A percentile compares a stretch with the other conserved stretches of the same genome.
Conservation (phyloP, 768 basidiomycete species). For the Rhizopogon rudus region DNA sequence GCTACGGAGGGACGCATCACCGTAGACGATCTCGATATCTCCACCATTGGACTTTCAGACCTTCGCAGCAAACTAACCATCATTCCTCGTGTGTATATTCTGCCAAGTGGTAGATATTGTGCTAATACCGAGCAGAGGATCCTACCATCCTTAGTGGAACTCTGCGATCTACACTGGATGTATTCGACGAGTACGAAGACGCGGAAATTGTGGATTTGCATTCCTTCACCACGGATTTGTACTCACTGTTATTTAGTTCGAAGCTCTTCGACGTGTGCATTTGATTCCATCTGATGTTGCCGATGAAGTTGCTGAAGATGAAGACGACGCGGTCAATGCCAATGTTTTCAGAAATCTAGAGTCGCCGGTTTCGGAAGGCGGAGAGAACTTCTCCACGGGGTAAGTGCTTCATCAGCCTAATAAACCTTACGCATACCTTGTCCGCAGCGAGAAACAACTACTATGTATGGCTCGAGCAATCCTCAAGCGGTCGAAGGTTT, state of each 20-base stretch:
- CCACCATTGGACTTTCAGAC: slow-evolving; percentile 76
- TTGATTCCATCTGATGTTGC: slow-evolving; percentile 59
- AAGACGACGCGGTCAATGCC: slow-evolving; percentile 46
- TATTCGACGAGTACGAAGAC: slow-evolving; percentile 84
- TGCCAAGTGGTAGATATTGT: background rate
- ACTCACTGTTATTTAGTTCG: slow-evolving; percentile 44
- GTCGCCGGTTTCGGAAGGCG: slow-evolving; percentile 72
- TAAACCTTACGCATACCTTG: slow-evolving; percentile 7
- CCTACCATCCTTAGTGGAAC: slow-evolving; percentile 85
- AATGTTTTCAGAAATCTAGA: slow-evolving; percentile 79
- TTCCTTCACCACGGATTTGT: background rate
- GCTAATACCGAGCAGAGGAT: slow-evolving; percentile 53
- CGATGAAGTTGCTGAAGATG: slow-evolving; percentile 34
- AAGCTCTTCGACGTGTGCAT: slow-evolving; percentile 80
- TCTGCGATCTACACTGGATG: slow-evolving; percentile 74
- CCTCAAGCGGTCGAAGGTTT: slow-evolving; percentile 62
- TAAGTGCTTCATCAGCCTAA: slow-evolving; percentile 24
- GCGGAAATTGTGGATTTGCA: slow-evolving; percentile 60
- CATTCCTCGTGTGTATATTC: slow-evolving; percentile 53
- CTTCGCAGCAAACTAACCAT: slow-evolving; percentile 74
- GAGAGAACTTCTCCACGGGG: slow-evolving; percentile 89
- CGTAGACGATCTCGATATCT: slow-evolving; percentile 77
- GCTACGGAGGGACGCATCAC: slow-evolving; percentile 69
- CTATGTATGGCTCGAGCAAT: slow-evolving; percentile 88
- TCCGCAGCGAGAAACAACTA: slow-evolving; percentile 69